These are phyloP conservation scores for Tetramitus jugosus DNA, from an alignment of 208 protist genomes.

Conservation along the genomic window DNA sequence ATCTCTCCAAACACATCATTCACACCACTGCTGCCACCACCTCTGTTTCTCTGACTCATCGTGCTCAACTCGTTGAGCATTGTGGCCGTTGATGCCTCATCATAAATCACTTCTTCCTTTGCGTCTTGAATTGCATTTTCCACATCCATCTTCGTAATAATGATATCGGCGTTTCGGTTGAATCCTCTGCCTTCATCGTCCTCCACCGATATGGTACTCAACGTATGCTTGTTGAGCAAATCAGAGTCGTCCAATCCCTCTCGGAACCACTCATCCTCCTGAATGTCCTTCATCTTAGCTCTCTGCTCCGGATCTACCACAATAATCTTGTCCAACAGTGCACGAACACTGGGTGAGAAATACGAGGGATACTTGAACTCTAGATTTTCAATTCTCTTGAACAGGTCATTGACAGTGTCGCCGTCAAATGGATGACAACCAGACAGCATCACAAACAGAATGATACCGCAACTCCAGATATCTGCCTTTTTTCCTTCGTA, in stretches of 20 bases:
- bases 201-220: no score
- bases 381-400: slow-evolving; percentile 73
- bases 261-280: slow-evolving; percentile 48
- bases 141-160: neutral
- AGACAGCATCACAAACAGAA: slow-evolving; percentile 92
- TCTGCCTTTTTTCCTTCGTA: slow-evolving; percentile 87
- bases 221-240: no score
- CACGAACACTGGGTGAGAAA: slow-evolving; percentile 55
- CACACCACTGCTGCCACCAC: neutral
- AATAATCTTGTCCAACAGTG: slow-evolving; percentile 59
- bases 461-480: slow-evolving; percentile 92
- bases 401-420: slow-evolving; percentile 76
- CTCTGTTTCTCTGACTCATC: neutral
- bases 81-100: neutral
- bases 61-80: no score
- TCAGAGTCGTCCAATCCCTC: no score
- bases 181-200: no score
- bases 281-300: slow-evolving; percentile 52
- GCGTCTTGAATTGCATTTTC: neutral
- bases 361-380: slow-evolving; percentile 67
- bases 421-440: slow-evolving; percentile 92
- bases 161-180: no score
- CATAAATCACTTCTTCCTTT: neutral
- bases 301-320: slow-evolving; percentile 49
- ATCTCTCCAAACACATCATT: neutral